These are phyloP conservation scores for Vachellia collinsii DNA, from an alignment of 306 rosid species.

Conservation along the genomic window DNA sequence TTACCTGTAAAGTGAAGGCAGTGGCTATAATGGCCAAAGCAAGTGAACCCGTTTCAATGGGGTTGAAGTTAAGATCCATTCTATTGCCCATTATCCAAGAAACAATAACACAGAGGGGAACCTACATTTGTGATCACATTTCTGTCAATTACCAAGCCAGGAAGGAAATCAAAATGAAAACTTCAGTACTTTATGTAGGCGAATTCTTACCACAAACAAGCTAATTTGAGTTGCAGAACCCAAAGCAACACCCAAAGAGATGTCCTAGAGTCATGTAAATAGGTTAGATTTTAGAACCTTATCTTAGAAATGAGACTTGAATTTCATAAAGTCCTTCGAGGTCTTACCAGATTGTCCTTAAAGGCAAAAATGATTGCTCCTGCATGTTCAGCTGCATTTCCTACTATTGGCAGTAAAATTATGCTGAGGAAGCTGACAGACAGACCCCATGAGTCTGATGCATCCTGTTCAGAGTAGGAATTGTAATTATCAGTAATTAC, in stretches of 20 bases:
- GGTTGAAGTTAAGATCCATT: constrained; percentile 85
- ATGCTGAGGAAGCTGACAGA: constrained; percentile 86
- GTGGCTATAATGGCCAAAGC: constrained; percentile 69
- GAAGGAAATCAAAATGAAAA: constrained; percentile 11
- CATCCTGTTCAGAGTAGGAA: constrained; percentile 54
- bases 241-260: constrained; percentile 46
- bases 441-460: constrained; percentile 89
- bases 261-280: constrained; percentile 34
- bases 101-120: constrained; percentile 74
- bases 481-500: neutral
- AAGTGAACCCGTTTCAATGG: constrained; percentile 78
- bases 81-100: constrained; percentile 73
- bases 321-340: neutral
- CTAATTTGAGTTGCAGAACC: constrained; percentile 56
- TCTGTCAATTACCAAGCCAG: neutral
- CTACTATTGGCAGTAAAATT: constrained; percentile 87
- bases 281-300: neutral
- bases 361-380: constrained; percentile 90
- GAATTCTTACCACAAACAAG: constrained; percentile 48
- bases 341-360: constrained; percentile 78
- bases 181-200: neutral
- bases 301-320: neutral
- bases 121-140: constrained; percentile 44
- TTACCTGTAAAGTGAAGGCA: constrained; percentile 78
- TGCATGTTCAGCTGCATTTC: constrained; percentile 97